phyloP scores from a whole-genome alignment of 225 moss, liverwort and hornwort genomes.

The Bryum argenteum region DNA sequence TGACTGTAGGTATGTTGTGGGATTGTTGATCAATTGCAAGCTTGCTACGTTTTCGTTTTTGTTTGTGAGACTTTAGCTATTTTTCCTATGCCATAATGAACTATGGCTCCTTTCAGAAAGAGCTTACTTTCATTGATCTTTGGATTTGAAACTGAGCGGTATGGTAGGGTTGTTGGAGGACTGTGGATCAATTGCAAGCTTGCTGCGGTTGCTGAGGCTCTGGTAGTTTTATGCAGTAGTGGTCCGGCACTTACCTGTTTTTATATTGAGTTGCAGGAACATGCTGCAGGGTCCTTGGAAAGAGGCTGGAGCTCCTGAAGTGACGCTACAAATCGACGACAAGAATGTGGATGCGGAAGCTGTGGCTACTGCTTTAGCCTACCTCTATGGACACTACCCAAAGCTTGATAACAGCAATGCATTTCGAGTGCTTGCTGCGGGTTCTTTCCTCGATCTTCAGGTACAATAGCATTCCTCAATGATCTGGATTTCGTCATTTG shows the following conservation, averaged over 20 bases:
- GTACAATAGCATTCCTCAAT: conserved; percentile 7
- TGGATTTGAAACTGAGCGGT: background rate
- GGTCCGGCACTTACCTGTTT: conserved; percentile 9
- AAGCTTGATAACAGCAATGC: conserved; percentile 61
- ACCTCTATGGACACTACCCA: conserved; percentile 55
- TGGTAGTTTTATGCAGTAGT: background rate
- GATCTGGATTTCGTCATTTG: conserved; percentile 16
- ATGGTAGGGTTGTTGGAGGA: background rate
- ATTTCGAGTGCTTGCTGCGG: conserved; percentile 61
- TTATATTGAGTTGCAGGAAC: conserved; percentile 31
- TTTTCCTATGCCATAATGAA: too few relatives aligned
- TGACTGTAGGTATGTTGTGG: background rate
- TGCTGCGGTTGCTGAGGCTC: background rate
- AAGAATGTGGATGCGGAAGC: conserved; percentile 61
- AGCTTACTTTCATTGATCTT: background rate
- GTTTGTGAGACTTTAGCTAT: too few relatives aligned
- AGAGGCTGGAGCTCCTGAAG: conserved; percentile 61
- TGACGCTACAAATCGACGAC: conserved; percentile 55
- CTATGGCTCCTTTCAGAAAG: background rate
- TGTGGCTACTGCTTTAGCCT: conserved; percentile 52
- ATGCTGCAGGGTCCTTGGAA: conserved; percentile 64
- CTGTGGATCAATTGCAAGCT: background rate
- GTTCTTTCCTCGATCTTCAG: conserved; percentile 60
- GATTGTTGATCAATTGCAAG: background rate
- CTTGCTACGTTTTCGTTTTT: too few relatives aligned